Conservation (phyloP, 305 asterid genomes). For the Solanum aculeatissimum region DNA sequence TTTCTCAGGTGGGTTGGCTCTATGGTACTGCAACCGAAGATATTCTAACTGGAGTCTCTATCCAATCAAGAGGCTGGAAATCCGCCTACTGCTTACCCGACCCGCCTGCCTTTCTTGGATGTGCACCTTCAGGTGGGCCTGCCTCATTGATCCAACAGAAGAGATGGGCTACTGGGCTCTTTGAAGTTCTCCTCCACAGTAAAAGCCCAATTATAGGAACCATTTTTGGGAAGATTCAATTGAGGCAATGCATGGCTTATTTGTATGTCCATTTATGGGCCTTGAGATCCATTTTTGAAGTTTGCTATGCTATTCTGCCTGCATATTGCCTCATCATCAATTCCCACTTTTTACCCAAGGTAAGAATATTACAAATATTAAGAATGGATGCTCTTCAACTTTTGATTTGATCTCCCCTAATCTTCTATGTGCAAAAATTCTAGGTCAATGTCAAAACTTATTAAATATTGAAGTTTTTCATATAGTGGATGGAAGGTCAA, state of each 20-base stretch:
- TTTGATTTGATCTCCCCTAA: background rate
- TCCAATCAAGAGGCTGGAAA: slow-evolving; percentile 23
- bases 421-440: background rate
- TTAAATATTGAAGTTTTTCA: background rate
- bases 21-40: slow-evolving; percentile 28
- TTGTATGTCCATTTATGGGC: slow-evolving; percentile 5
- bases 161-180: slow-evolving; percentile 29
- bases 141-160: slow-evolving; percentile 13
- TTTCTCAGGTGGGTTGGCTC: slow-evolving; percentile 20
- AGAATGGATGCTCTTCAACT: background rate
- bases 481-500: background rate
- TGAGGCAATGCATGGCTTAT: slow-evolving; percentile 20
- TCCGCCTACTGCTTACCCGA: slow-evolving; percentile 9
- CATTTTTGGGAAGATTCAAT: slow-evolving; percentile 3
- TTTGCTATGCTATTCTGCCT: slow-evolving; percentile 18
- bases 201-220: slow-evolving; percentile 9
- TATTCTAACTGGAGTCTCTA: slow-evolving; percentile 11
- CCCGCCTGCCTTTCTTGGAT: slow-evolving; percentile 25
- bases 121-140: slow-evolving; percentile 20
- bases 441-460: background rate
- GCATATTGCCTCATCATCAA: slow-evolving; percentile 22
- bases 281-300: slow-evolving; percentile 19
- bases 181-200: slow-evolving; percentile 4
- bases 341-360: slow-evolving; percentile 18
- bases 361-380: background rate